Base-by-base conservation (phyloP, 2,329 filamentous ascomycete genomes). In the Blumeria hordei region DNA sequence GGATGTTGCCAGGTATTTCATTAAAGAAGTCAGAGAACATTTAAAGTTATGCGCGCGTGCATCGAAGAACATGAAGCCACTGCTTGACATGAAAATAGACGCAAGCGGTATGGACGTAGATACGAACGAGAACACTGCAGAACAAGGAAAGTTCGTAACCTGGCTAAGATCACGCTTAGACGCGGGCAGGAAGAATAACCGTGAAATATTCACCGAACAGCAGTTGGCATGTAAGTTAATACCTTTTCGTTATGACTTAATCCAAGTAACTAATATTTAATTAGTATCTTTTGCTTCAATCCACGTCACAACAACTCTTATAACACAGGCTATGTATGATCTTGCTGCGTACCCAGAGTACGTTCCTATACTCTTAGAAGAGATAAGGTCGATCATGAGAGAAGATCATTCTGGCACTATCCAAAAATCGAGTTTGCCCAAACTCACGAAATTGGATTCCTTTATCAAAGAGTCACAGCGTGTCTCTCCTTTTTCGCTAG, bases 261-360 rank as follows among this genome's bases (percentile, higher is more conserved):
- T 16, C 44, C 6, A 8, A 18, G 37, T 18, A 10, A 12, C 35
- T 53, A 12, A 53, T 34, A 45, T 41, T 6, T 37, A 49, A 12
- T 9, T 33, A 12, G 57, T 74, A 6, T 69, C 65, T 45, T 71
- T 74, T 51, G 72, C 72, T 0, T 69, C 72, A 3, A 74, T 75
- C 39, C 72, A 75, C 57, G 74, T 72, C 0, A 75, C 71, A 0
- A 70, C 70, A 0, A 58, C 71, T 35, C 66, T 70, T 0, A 59
- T 70, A 0, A 73, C 72, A 2, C 64, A 76, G 69, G 56, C 72
- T 60, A 69, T 79, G 53, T 76, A 74, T 60, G 71, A 73, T 53
- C 62, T 80, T 6, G 70, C 70, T 0, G 68, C 70, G 6, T 58
- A 66, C n/a, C 74, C 73, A 0, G 70, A 76, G 16, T 67, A 72